Evolutionary conservation across 164 flowering plant species (phyloP), one percentile per base, ranked within the genome.

Genomic region (Brasenia schreberi): DNA sequence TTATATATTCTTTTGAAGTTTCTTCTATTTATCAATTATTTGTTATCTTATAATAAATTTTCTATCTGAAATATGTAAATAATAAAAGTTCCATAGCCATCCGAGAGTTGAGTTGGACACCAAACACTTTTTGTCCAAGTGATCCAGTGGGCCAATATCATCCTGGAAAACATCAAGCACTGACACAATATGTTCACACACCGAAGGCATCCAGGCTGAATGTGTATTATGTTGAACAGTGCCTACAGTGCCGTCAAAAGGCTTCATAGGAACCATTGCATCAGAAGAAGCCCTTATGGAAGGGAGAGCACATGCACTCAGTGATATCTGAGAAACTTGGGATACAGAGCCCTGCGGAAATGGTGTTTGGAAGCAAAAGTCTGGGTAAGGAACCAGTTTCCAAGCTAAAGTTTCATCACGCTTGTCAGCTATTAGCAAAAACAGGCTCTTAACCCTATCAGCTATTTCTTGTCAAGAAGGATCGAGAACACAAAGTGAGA

Each of bases 401-500:
- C 73, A 65, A 12, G 81, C 70, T 68, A 82, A 65, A 53, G 76
- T 82, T 74, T 86, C 84, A 72, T 90, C 78, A 33, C 87, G 85
- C 68, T 77, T 83, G 56, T 71, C 64, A 75, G 85, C 76, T 78
- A 92, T 71, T 76, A 90, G 87, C 14, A 77, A 70, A 59, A 92
- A 72, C 79, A 95, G 66, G 63, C 73, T 73, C 73, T 80, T 80
- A 64, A 82, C 76, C 68, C 85, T 89, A 44, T 79, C 65, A 62
- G 90, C 90, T 78, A 87, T 76, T 19, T 78, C 78, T 59, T 80
- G 84, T 72, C 81, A 77, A 67, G 90, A 84, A 72, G 85, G 80
- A 61, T 95, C 99, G 68, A 85, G 77, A 71, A 82, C 84, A 78
- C 82, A 84, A 52, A 95, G 77, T 69, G 97, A 84, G 76, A 79